Conservation (phyloP, 2,329 filamentous ascomycete species). For the Exophiala sp. region DNA sequence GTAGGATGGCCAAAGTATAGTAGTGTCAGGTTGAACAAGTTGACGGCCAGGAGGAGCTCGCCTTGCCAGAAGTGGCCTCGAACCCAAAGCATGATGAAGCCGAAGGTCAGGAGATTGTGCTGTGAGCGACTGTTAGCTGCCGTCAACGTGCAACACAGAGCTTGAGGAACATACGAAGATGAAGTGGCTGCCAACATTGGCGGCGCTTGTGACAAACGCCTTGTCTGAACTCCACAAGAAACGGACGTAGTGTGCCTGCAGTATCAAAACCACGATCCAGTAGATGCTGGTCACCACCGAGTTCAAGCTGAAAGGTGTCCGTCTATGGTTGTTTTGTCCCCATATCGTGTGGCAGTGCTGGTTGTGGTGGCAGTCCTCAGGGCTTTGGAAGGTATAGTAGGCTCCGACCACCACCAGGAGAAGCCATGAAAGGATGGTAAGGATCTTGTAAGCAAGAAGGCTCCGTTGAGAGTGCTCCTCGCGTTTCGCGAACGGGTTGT, state of each 20-base stretch:
- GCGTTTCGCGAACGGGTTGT: slow-evolving; percentile 72
- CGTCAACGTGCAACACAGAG: neutral
- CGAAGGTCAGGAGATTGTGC: slow-evolving; percentile 78
- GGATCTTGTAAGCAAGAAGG: slow-evolving; percentile 70
- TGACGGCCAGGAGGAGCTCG: slow-evolving; percentile 71
- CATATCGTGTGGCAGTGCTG: slow-evolving; percentile 64
- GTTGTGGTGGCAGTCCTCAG: slow-evolving; percentile 57
- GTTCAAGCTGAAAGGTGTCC: slow-evolving; percentile 74
- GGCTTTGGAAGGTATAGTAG: slow-evolving; percentile 67
- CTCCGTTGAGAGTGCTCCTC: slow-evolving; percentile 61
- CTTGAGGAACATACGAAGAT: slow-evolving; percentile 49
- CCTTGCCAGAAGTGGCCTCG: slow-evolving; percentile 70
- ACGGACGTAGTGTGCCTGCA: slow-evolving; percentile 71
- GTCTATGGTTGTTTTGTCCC: slow-evolving; percentile 65
- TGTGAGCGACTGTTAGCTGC: slow-evolving; percentile 2
- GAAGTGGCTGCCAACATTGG: slow-evolving; percentile 77
- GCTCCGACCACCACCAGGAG: slow-evolving; percentile 68
- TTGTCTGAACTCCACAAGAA: slow-evolving; percentile 69
- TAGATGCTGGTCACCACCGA: slow-evolving; percentile 63
- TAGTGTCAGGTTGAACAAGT: slow-evolving; percentile 74
- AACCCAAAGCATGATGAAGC: slow-evolving; percentile 80
- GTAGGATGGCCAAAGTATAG: slow-evolving; percentile 78
- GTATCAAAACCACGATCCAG: slow-evolving; percentile 53
- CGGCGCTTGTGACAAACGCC: slow-evolving; percentile 64
- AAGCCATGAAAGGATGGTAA: slow-evolving; percentile 71